Base-by-base conservation (phyloP, 1,139 yeast species). In the Arxiozyma telluris region DNA sequence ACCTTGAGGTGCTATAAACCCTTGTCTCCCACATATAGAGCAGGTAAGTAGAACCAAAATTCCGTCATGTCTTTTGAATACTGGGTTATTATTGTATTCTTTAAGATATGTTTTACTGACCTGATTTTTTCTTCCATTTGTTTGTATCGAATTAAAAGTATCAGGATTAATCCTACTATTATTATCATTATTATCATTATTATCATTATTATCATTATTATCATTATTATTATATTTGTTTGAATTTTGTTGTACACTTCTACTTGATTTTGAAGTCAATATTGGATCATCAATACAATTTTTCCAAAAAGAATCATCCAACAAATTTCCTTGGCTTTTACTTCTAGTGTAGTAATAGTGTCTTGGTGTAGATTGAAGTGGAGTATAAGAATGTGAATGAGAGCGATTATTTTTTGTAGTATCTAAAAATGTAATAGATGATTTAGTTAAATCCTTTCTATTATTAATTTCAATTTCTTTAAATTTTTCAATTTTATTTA, bases 1-100 rank as follows among this genome's bases (percentile, higher is more conserved):
- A 25, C 94, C 94, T 65, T 87, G 94, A 0, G 90, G 88, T 17
- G 87, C 81, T 8, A 87, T 82, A 64, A 87, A 87, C 58, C 85
- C 86, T 51, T 82, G 77, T 54, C 93, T 71, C 18, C 75, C 77
- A 67, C 95, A 87, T 53, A 76, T 79, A 0, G 84, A 82, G 65
- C 95, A 87, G 8, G 82, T 81, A 27, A 87, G 73, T 53, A 82
- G 75, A 8, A 86, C 90, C 30, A 84, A 71, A 0, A 84, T 75
- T 1, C 93, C 91, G 66, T 87, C 94, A 4, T 85, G 79, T 56
- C 94, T 72, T 55, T 86, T 75, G 64, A 83, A 84, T 7, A 86
- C 75, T 61, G 94, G 85, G 21, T 69, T 64, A 49, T 69, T 67
- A 43, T 64, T 59, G 8, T 46, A 46, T 5, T 70, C 72, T 23